Conservation (phyloP, 2,329 filamentous ascomycete genomes). For the Alternaria sp. region DNA sequence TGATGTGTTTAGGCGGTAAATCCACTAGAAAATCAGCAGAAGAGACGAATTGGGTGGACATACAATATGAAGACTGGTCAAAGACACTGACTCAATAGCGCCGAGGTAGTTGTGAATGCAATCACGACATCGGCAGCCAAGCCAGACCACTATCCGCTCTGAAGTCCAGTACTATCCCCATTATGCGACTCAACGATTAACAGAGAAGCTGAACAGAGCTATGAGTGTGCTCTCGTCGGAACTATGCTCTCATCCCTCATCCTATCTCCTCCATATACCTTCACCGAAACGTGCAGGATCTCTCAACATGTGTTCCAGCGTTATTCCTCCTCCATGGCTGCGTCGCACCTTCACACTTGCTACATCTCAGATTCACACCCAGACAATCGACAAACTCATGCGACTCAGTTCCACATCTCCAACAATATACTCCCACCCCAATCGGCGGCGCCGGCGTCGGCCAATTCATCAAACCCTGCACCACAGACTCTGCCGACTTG, state of each 20-base stretch:
- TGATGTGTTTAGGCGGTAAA: neutral
- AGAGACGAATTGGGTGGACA: neutral
- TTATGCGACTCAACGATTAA: neutral
- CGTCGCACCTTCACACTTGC: constrained; percentile 8
- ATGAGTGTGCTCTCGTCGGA: neutral
- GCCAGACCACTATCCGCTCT: neutral
- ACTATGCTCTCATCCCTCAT: accelerated
- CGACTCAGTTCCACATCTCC: constrained; percentile 11
- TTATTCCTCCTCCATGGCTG: constrained; percentile 21
- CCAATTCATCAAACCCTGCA: constrained; percentile 23
- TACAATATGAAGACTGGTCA: neutral
- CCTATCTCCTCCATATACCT: neutral
- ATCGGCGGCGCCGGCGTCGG: constrained; percentile 26
- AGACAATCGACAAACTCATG: constrained; percentile 16
- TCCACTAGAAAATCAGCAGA: neutral
- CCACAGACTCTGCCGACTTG: constrained; percentile 15
- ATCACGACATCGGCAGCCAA: neutral
- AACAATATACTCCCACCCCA: constrained; percentile 21
- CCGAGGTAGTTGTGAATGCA: neutral
- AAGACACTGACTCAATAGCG: neutral
- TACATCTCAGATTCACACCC: constrained; percentile 15
- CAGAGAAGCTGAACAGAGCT: neutral
- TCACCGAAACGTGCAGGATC: constrained; percentile 5
- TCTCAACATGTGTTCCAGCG: constrained; percentile 20
- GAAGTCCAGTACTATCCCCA: neutral